Base-by-base conservation (phyloP, 2,329 filamentous ascomycete genomes). In the Colletotrichum sp. region DNA sequence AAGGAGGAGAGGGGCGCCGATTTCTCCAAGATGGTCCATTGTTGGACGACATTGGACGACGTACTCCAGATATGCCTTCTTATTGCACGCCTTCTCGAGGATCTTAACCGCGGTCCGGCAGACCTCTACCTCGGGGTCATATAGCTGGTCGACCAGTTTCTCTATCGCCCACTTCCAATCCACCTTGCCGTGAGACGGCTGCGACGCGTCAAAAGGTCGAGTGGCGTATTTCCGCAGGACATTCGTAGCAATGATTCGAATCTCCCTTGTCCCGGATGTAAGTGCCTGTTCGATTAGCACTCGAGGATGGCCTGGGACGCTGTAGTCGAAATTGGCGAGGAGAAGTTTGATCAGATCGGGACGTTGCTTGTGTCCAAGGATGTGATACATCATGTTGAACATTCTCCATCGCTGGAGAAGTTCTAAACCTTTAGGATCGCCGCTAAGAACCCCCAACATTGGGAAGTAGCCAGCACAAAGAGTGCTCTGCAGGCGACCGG, bases 301-400 rank as follows among this genome's bases (percentile, higher is more conserved):
- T 52, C 97, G 92, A 24, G 98, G 94, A 83, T 99, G 97, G 2
- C 96, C 96, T 77, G 94, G 93, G 28, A 98, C 87, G 24, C 93
- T 94, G 82, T 98, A 99, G 85, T 99, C 96, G 85, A 99, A 96
- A 81, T 96, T 97, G 65, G 94, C 93, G 10, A 99, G 89, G 36
- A 99, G 90, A 12, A 96, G 90, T 82, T 96, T 95, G 82, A 99
- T 95, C 75, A 99, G 88, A 83, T 99, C 97, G 61, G 96, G 95
- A 4, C 97, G 94, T 83, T 97, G 94, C 80, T 95, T 95, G 60
- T 98, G 89, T 81, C 99, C 96, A 74, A 98, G 91, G 77, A 99
- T 98, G 84, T 99, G 97, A 83, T 99, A 99, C 89, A 99, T 98
- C 95, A 99, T 99, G 84, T 99, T 99, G 86, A 98, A 96, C 90